Conservation (phyloP, 2,329 filamentous ascomycete species). For the Pseudocercospora musae region DNA sequence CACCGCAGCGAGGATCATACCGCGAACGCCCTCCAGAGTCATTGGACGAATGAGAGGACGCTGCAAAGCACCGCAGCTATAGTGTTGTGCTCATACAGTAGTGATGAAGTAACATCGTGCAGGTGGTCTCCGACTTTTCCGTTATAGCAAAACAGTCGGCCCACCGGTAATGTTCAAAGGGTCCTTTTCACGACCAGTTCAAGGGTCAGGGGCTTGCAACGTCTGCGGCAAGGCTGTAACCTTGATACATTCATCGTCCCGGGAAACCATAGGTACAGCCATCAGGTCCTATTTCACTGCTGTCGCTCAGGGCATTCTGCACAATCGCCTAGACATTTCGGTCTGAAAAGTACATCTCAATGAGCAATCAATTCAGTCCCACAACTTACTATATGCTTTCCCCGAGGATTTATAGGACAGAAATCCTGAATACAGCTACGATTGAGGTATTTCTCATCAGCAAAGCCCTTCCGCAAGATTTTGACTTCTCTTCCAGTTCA, state of each 20-base stretch:
- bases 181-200: too few species aligned
- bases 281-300: slow-evolving; percentile 15
- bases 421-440: slow-evolving; percentile 26
- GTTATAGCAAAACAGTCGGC: too few species aligned
- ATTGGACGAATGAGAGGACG: neutral
- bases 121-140: too few species aligned
- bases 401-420: slow-evolving; percentile 22
- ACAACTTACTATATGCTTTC: slow-evolving; percentile 21
- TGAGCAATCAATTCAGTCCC: neutral
- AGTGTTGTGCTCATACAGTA: neutral
- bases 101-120: too few species aligned
- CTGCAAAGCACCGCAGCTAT: neutral
- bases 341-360: neutral
- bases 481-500: too few species aligned
- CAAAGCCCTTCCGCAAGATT: too few species aligned
- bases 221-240: too few species aligned
- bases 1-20: neutral
- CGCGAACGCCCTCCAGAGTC: neutral
- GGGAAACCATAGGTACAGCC: slow-evolving; percentile 20
- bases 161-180: too few species aligned
- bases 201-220: too few species aligned
- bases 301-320: slow-evolving; percentile 21
- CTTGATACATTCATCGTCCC: neutral
- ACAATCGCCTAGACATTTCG: slow-evolving; percentile 26
- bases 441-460: neutral